phyloP scores from a whole-genome alignment of 2,329 filamentous ascomycete genomes.

The Aureobasidium sp. region DNA sequence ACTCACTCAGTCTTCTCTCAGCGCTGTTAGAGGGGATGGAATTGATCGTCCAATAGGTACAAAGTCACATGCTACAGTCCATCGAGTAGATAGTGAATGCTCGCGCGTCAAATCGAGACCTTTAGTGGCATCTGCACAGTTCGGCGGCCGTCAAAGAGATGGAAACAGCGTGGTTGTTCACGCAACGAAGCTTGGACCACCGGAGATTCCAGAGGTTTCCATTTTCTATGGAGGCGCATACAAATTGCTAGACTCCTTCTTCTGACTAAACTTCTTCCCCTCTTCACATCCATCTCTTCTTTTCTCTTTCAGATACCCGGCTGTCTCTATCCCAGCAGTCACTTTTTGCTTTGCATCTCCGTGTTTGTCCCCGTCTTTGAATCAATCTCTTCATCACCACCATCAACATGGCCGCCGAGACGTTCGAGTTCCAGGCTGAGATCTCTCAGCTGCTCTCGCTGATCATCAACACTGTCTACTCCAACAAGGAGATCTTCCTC shows the following conservation, averaged over 20 bases:
- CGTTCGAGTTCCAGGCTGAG: constrained; percentile 99
- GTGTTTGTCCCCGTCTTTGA: neutral
- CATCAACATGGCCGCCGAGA: constrained; percentile 72
- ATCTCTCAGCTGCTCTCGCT: constrained; percentile 99
- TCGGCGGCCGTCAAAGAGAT: neutral
- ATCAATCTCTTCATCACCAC: constrained; percentile 11
- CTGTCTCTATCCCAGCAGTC: constrained; percentile 6
- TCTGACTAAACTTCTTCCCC: neutral
- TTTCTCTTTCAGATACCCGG: constrained; percentile 11
- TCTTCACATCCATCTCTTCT: constrained; percentile 1
- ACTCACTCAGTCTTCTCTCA: neutral
- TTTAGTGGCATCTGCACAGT: neutral
- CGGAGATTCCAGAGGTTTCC: too few species aligned
- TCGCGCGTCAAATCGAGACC: neutral
- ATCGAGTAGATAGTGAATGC: neutral
- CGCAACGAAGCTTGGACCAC: neutral
- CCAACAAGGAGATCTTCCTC: constrained; percentile 99
- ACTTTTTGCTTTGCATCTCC: constrained; percentile 6
- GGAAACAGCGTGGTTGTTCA: neutral
- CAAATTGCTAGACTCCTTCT: constrained; percentile 1
- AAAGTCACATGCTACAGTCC: neutral
- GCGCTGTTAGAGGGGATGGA: neutral
- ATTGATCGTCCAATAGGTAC: neutral
- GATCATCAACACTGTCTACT: constrained; percentile 99
- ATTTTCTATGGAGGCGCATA: neutral